Base-by-base conservation (phyloP, 805 yeast genomes). In the Metschnikowia noctiluminum region DNA sequence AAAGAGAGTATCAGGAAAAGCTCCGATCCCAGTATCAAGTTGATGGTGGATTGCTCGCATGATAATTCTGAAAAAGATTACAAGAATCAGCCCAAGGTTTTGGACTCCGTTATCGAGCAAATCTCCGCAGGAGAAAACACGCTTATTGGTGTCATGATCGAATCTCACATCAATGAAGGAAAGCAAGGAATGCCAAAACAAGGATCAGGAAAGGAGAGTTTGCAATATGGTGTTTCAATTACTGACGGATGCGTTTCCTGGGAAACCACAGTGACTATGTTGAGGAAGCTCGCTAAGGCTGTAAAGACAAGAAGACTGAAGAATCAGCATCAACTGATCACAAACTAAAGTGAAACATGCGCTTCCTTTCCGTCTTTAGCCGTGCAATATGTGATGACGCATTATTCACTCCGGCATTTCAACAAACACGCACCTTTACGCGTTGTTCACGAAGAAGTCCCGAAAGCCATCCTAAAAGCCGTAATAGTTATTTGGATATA, bases 211-310 rank as follows among this genome's bases (percentile, higher is more conserved):
- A 85, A 85, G 63, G 77, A 76, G 46, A 66, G 69, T 13, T 80
- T 92, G 70, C 81, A 86, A 62, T 92, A 92, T 71, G 99, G 99
- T 54, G 88, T 90, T 54, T 87, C 96, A 30, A 90, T 92, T 61
- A 92, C 99, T n/a, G 99, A 92, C 69, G 96, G 97, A 31, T 92
- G 99, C 77, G 90, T 92, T 52, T 80, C 89, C 51, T 89, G 96
- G 89, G 94, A 87, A 46, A 75, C 82, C 42, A 92, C 99, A 14
- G 92, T 77, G 42, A 70, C 67, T 27, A 92, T 89, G 47, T 76
- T 92, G 59, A 78, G 76, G 44, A 73, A 75, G 44, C 80, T 92
- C 60, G 84, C 97, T 27, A 78, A 79, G 32, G 96, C 96, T 51
- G 94, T 92, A 30, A 80, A 81, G 67, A 73, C 75, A 42, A 85